These are phyloP conservation scores for Linderniella brevidens DNA, from an alignment of 257 asterid genomes.

Conservation along the genomic window DNA sequence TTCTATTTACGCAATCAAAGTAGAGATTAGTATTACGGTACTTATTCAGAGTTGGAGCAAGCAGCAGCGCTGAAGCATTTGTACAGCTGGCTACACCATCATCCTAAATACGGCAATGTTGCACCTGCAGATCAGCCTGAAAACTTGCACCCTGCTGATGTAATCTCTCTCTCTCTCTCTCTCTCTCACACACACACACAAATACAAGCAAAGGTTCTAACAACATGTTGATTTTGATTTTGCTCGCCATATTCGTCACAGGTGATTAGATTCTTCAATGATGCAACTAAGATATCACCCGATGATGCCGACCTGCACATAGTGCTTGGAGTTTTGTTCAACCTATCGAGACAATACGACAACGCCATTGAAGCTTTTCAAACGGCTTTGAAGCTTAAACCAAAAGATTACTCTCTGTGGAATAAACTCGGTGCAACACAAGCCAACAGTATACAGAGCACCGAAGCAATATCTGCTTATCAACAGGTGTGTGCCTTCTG, in stretches of 20 bases:
- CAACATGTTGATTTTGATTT: too few species aligned
- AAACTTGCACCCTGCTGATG: constrained; percentile 77
- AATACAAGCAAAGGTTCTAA: too few species aligned
- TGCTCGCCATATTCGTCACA: constrained; percentile 17
- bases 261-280: constrained; percentile 70
- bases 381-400: constrained; percentile 88
- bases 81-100: constrained; percentile 88
- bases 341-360: constrained; percentile 79
- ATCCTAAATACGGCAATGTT: constrained; percentile 73
- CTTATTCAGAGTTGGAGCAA: constrained; percentile 85
- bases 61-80: constrained; percentile 81
- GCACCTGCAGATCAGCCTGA: constrained; percentile 59
- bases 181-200: too few species aligned
- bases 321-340: constrained; percentile 89
- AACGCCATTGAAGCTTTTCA: constrained; percentile 85
- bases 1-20: neutral
- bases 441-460: constrained; percentile 94
- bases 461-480: constrained; percentile 89
- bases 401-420: constrained; percentile 97
- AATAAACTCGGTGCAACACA: constrained; percentile 99
- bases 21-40: neutral
- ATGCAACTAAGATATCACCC: constrained; percentile 86
- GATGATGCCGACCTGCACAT: constrained; percentile 97
- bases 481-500: constrained; percentile 43
- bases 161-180: constrained; percentile 21